Percentiles rank a stretch among this genome's conserved stretches.
Evolutionary conservation across 1,284 basidiomycete species (phyloP).

Genomic region (Irpex sp.): DNA sequence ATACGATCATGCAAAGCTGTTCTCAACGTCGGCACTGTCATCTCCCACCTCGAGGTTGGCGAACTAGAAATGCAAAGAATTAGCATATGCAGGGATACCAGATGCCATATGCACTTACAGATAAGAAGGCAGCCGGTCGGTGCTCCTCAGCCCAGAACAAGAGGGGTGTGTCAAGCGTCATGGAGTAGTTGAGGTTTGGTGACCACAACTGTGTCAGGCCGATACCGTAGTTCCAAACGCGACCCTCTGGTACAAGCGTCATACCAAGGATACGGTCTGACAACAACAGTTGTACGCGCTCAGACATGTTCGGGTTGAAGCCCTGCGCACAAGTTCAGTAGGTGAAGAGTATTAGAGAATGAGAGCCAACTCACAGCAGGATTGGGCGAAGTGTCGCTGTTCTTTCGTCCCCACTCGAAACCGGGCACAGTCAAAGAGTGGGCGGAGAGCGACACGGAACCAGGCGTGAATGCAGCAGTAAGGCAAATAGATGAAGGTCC

Average conservation of each 20-base stretch:
- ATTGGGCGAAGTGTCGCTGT: constrained; percentile 79
- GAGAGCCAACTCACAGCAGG: constrained; percentile 48
- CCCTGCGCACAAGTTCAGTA: constrained; percentile 40
- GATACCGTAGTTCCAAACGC: constrained; percentile 91
- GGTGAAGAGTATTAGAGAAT: constrained; percentile 4
- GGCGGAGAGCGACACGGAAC: constrained; percentile 92
- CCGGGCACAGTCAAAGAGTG: constrained; percentile 87
- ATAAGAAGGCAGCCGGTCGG: constrained; percentile 86
- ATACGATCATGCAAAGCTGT: constrained; percentile 61
- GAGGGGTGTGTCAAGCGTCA: constrained; percentile 87
- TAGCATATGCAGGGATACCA: background rate
- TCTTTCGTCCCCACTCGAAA: constrained; percentile 99
- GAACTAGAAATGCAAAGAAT: constrained; percentile 46
- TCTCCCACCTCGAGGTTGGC: constrained; percentile 81
- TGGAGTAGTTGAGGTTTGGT: constrained; percentile 76
- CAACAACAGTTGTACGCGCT: constrained; percentile 90
- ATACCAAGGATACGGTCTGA: constrained; percentile 92
- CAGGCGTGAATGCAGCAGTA: constrained; percentile 95
- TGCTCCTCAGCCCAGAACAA: constrained; percentile 97
- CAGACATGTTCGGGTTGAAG: constrained; percentile 97
- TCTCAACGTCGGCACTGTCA: constrained; percentile 88
- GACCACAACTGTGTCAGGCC: constrained; percentile 91
- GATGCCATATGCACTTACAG: constrained; percentile 42
- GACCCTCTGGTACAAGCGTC: constrained; percentile 87
- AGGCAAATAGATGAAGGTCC: constrained; percentile 92